Evolutionary conservation across 768 basidiomycete species (phyloP), one percentile per base, ranked within the genome.

Genomic region (Exsudoporus frostii): DNA sequence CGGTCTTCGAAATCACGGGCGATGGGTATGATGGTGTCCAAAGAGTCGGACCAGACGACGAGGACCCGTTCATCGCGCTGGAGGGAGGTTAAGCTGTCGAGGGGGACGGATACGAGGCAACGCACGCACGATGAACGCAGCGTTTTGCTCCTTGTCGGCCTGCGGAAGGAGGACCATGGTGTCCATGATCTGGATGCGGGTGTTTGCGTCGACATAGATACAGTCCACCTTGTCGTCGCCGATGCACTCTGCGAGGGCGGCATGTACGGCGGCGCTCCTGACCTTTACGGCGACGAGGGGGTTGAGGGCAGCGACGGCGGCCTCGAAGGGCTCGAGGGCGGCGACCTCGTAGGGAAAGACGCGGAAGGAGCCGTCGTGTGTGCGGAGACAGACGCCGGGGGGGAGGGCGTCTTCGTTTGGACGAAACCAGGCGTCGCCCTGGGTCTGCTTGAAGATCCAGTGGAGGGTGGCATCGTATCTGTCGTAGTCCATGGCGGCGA

Each of bases 11-110:
- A 78, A 57, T 81, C 79, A 54, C 76, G 69, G 17, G 69, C 69
- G 24, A 59, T 64, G 20, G 67, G 67, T 51, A 94, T 82, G 67
- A 94, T 88, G 58, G 77, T 78, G 64, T 92, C 88, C 41, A 92
- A 76, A 0, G 82, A 79, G 65, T 92, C 88, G 19, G 86, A 84
- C 91, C 91, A 94, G 57, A 93, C 83, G 55, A 93, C 80, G 50
- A 94, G 78, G 17, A 89, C 87, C 36, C 88, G 82, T 66, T 93
- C 92, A 66, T 92, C 87, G 42, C 91, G 82, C 86, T 88, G 57
- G 6, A 47, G 4, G 48, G 48, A 41, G 20, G 17, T 24, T 53
- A 9, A 52, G 43, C 1, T 14, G 48, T 29, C 8, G 34, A 50
- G n/a, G 7, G 13, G 39, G 45, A n/a, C 25, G 32, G 19, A 27